Base-by-base conservation (phyloP, 2,329 filamentous ascomycete genomes). In the Xylariaceae sp. region DNA sequence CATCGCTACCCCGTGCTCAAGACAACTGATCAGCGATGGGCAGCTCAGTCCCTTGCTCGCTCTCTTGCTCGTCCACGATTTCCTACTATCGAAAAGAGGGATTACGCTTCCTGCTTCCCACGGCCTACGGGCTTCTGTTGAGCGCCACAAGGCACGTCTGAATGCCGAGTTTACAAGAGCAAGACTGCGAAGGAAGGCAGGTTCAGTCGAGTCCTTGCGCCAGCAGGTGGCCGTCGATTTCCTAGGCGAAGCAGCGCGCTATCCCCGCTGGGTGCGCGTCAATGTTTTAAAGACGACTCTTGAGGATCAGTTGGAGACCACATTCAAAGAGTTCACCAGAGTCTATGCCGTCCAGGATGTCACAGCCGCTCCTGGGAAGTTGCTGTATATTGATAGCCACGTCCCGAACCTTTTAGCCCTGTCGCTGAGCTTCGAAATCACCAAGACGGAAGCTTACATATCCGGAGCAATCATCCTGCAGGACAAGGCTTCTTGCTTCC, bases 401-500 rank as follows among this genome's bases (percentile, higher is more conserved):
- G 85, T 99, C 7, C 91, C 93, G 0, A 87, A 95, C 65, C 79
- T 99, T 2, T 73, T 99, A 6, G 95, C 92, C 1, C 77, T 96
- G 1, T 87, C 90, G 2, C 84, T 89, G 0, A 81, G 82, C 1
- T 79, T 83, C 40, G 90, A 96, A 67, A 78, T 97, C 43, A 88
- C 86, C 19, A 89, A 87, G 59, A 88, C 85, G 7, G 74, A 82
- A 14, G 89, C 91, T 0, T 98, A 98, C 72, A 81, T 77, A 14
- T 78, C 82, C 1, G 93, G 93, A 1, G 82, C 86, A 45, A 84
- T 98, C 50, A 96, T 98, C 57, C 78, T 98, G 20, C 95, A 99
- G 72, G 95, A 98, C 69, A 98, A 97, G 73, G 93, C 95, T 0
- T 97, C 93, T 0, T 99, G 95, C 70, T 97, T 99, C 68, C 95